Conservation (phyloP, 208 protist species). For the Tritrichomonas musculus region DNA sequence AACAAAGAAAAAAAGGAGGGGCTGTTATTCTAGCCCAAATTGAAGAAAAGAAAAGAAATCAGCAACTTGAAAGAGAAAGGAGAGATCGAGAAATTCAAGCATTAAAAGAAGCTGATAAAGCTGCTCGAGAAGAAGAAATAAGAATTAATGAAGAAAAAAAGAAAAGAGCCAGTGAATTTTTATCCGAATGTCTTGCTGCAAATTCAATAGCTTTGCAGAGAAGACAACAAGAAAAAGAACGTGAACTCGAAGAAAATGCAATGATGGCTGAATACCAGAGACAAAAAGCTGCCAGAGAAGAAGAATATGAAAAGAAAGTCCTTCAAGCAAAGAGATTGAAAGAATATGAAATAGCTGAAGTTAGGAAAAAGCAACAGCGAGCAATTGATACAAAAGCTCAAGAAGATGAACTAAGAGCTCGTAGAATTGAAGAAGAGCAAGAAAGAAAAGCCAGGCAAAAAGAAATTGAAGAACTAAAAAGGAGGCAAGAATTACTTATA, state of each 20-base stretch:
- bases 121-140: not conserved
- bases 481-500: not conserved
- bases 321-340: not conserved
- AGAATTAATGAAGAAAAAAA: not conserved
- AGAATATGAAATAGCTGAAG: not conserved
- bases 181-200: not conserved
- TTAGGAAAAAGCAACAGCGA: not conserved
- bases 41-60: not conserved
- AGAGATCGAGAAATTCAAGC: not conserved
- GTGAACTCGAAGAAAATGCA: not conserved
- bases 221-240: not conserved
- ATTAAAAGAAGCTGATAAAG: not conserved
- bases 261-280: not conserved
- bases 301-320: not conserved
- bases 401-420: slow-evolving; percentile 11
- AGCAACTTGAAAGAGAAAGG: not conserved
- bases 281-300: not conserved
- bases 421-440: not conserved
- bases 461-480: not conserved
- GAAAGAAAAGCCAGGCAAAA: not conserved
- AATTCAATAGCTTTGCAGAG: not conserved
- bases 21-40: not conserved
- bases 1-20: not conserved
- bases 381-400: slow-evolving; percentile 5
- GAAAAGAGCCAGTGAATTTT: not conserved